Conservation (phyloP, 164 flowering plant genomes). For the Taxillus chinensis region DNA sequence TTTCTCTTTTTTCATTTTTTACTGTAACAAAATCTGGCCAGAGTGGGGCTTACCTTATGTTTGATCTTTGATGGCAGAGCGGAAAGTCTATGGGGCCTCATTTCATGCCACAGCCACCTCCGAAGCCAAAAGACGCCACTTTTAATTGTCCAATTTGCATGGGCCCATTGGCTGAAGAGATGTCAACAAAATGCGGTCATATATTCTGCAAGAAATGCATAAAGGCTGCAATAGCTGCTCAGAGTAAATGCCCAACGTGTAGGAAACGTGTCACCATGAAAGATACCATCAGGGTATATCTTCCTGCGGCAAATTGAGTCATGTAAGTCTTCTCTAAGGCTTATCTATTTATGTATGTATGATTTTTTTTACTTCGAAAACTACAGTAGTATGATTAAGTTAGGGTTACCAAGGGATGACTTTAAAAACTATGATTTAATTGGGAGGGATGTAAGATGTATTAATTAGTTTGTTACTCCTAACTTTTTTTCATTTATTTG, state of each 20-base stretch:
- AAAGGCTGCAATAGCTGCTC: constrained; percentile 44
- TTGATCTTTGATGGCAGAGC: constrained; percentile 24
- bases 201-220: constrained; percentile 89
- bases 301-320: constrained; percentile 48
- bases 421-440: too few relatives aligned
- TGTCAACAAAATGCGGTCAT: constrained; percentile 85
- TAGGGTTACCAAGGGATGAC: too few relatives aligned
- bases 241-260: constrained; percentile 82
- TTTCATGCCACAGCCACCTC: constrained; percentile 14
- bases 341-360: too few relatives aligned
- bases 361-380: too few relatives aligned
- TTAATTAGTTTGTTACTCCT: too few relatives aligned
- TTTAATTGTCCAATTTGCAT: constrained; percentile 85
- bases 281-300: constrained; percentile 66
- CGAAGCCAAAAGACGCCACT: constrained; percentile 46
- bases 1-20: neutral
- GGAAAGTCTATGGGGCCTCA: constrained; percentile 10
- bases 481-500: too few relatives aligned
- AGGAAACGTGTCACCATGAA: constrained; percentile 42
- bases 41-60: neutral
- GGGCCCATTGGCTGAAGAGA: constrained; percentile 58
- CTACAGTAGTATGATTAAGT: too few relatives aligned
- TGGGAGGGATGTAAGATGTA: too few relatives aligned
- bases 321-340: too few relatives aligned
- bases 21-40: neutral